Evolutionary conservation across 1,284 basidiomycete species (phyloP).

Genomic region (Lentinula novae-zelandiae): DNA sequence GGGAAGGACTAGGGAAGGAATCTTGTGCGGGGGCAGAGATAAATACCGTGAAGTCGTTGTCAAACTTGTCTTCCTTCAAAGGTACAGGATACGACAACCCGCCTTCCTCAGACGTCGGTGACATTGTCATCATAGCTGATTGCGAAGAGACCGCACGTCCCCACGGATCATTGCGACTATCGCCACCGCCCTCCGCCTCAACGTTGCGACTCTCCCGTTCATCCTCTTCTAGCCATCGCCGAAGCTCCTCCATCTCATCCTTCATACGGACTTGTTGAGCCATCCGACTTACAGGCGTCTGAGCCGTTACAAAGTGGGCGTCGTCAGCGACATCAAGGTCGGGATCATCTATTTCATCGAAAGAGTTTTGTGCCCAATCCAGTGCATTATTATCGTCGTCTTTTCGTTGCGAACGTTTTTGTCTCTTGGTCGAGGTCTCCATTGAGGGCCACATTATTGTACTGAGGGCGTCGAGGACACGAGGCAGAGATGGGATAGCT

Average conservation of each 20-base stretch:
- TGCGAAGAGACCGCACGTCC: constrained; percentile 19
- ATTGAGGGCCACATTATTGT: constrained; percentile 85
- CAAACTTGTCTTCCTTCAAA: constrained; percentile 37
- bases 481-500: constrained; percentile 60
- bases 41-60: constrained; percentile 76
- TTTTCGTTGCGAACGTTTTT: constrained; percentile 1
- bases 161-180: constrained; percentile 31
- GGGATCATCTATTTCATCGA: constrained; percentile 6
- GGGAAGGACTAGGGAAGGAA: not conserved
- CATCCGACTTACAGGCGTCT: constrained; percentile 13
- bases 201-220: constrained; percentile 25
- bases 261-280: constrained; percentile 29
- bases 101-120: not conserved
- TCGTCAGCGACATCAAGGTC: constrained; percentile 3
- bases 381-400: constrained; percentile 21
- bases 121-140: constrained; percentile 3
- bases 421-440: constrained; percentile 34
- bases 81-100: constrained; percentile 2
- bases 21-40: constrained; percentile 47
- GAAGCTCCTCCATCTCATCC: constrained; percentile 54
- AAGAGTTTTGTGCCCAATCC: constrained; percentile 26
- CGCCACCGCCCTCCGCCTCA: not conserved
- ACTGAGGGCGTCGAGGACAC: constrained; percentile 72
- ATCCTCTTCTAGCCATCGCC: constrained; percentile 59
- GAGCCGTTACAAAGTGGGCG: constrained; percentile 16